A percentile compares a stretch with the other conserved stretches of the same genome.
phyloP scores from a whole-genome alignment of 2,329 filamentous ascomycete species.

The Verticillium albo-atrum region DNA sequence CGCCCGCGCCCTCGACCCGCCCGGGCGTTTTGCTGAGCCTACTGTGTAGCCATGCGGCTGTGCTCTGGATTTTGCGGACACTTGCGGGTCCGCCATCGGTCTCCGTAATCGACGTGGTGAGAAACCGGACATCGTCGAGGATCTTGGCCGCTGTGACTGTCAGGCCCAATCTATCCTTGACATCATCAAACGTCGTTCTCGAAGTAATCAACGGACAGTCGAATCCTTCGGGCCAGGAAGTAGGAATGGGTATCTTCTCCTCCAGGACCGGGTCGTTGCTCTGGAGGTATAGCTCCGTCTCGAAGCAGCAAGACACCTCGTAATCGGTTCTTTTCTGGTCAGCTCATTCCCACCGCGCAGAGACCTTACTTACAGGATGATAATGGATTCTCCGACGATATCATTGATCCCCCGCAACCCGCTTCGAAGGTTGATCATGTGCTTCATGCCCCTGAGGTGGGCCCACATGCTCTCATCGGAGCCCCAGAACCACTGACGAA shows the following conservation, averaged over 20 bases:
- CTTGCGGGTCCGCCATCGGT: neutral
- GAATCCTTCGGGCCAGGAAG: constrained; percentile 13
- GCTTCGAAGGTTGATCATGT: constrained; percentile 20
- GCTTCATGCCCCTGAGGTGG: constrained; percentile 23
- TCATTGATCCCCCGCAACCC: constrained; percentile 20
- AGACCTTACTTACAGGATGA: constrained; percentile 7
- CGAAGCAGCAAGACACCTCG: constrained; percentile 22
- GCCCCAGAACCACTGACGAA: constrained; percentile 15
- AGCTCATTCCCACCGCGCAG: neutral
- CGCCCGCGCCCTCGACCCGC: neutral
- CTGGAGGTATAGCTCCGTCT: constrained; percentile 21
- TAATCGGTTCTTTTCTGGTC: constrained; percentile 19
- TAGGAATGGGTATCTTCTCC: constrained; percentile 7
- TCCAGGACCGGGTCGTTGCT: constrained; percentile 8
- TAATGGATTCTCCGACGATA: constrained; percentile 15
- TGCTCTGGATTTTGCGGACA: constrained; percentile 13
- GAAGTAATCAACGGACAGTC: constrained; percentile 20
- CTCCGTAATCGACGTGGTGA: constrained; percentile 16
- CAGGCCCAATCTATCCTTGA: constrained; percentile 9
- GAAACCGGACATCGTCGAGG: constrained; percentile 21
- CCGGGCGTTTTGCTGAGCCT: constrained; percentile 6
- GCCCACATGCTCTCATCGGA: constrained; percentile 22
- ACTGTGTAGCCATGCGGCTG: constrained; percentile 17
- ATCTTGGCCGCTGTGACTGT: constrained; percentile 14
- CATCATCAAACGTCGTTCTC: constrained; percentile 11